phyloP scores from a whole-genome alignment of 768 basidiomycete genomes.

The Asterophora parasitica region DNA sequence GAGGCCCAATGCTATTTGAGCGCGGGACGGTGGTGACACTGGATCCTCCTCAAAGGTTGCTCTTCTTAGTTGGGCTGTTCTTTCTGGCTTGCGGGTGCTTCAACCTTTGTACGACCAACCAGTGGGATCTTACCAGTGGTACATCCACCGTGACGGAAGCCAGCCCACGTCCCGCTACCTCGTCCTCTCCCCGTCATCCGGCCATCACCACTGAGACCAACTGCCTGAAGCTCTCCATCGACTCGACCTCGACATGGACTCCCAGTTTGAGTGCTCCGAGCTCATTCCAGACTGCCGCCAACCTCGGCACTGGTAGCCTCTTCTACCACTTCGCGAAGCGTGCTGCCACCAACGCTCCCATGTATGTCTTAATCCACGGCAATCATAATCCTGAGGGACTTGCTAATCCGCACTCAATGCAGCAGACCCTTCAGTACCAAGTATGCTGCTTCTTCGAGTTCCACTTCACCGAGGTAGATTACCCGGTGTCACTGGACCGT shows the following conservation, averaged over 20 bases:
- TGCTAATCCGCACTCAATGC: neutral
- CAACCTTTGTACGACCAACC: slow-evolving; percentile 39
- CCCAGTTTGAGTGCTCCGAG: slow-evolving; percentile 43
- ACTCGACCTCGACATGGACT: slow-evolving; percentile 52
- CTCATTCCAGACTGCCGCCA: slow-evolving; percentile 44
- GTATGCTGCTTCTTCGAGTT: slow-evolving; percentile 61
- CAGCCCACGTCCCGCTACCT: slow-evolving; percentile 50
- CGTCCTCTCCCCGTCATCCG: slow-evolving; percentile 43
- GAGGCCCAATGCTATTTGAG: slow-evolving; percentile 12
- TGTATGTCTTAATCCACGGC: slow-evolving; percentile 33
- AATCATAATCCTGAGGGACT: neutral
- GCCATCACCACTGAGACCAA: slow-evolving; percentile 44
- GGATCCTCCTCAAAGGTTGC: slow-evolving; percentile 16
- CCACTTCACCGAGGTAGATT: slow-evolving; percentile 54
- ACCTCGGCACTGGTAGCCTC: slow-evolving; percentile 52
- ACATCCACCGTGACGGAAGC: slow-evolving; percentile 57
- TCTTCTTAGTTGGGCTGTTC: slow-evolving; percentile 24
- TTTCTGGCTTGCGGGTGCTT: slow-evolving; percentile 45
- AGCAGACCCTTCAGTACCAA: slow-evolving; percentile 56
- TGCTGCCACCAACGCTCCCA: slow-evolving; percentile 44
- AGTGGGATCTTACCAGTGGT: slow-evolving; percentile 58
- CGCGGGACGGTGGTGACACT: neutral
- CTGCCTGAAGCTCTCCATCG: slow-evolving; percentile 52
- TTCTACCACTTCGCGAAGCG: slow-evolving; percentile 60
- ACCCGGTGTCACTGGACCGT: neutral